Percentiles rank a stretch among this genome's conserved stretches.
Evolutionary conservation across 768 basidiomycete species (phyloP).

Genomic region (Tricholoma hemisulphureum): DNA sequence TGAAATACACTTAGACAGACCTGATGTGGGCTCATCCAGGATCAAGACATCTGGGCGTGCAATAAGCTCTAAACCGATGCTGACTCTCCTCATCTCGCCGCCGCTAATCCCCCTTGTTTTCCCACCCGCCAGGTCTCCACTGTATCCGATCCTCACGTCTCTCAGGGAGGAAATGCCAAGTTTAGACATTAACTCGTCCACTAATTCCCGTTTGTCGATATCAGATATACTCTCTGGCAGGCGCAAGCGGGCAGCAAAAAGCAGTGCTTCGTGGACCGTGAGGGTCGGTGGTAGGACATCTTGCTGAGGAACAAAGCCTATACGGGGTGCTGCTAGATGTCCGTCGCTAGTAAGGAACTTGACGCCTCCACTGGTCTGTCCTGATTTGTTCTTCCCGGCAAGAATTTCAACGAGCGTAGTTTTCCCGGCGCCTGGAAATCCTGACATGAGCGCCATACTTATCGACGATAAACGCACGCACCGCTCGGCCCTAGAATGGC

Average conservation of each 20-base stretch:
- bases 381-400: constrained; percentile 79
- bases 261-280: constrained; percentile 78
- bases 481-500: constrained; percentile 93
- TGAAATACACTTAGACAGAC: constrained; percentile 24
- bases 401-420: constrained; percentile 90
- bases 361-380: constrained; percentile 64
- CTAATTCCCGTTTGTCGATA: constrained; percentile 62
- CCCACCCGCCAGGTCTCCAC: constrained; percentile 55
- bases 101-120: constrained; percentile 84
- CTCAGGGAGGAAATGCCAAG: constrained; percentile 73
- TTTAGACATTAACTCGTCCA: constrained; percentile 69
- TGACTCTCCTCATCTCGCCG: constrained; percentile 87
- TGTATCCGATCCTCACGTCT: constrained; percentile 64
- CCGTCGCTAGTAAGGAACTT: constrained; percentile 43
- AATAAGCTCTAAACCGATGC: constrained; percentile 87
- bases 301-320: constrained; percentile 87
- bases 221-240: constrained; percentile 70
- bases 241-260: constrained; percentile 84
- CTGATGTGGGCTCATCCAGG: constrained; percentile 82
- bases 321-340: constrained; percentile 41
- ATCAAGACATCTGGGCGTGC: constrained; percentile 82
- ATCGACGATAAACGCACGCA: constrained; percentile 21
- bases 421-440: constrained; percentile 72
- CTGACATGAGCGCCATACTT: background rate
- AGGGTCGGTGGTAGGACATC: constrained; percentile 78